Base-by-base conservation (phyloP, 2,329 filamentous ascomycete genomes). In the Fusarium sp. region DNA sequence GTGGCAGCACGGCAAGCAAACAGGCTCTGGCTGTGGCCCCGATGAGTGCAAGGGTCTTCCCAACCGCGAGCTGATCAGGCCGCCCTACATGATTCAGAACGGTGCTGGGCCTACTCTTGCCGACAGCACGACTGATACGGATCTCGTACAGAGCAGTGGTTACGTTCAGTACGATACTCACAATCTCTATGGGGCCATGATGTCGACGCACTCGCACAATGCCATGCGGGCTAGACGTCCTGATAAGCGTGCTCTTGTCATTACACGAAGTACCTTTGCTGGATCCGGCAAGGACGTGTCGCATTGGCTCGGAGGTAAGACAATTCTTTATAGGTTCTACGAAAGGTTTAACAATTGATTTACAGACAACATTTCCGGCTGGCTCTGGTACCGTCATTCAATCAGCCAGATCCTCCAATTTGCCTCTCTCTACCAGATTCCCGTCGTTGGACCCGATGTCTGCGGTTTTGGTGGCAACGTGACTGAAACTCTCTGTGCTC, bases 171-270 rank as follows among this genome's bases (percentile, higher is more conserved):
- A 76, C 11, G 93, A 95, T 74, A 93, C 91, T 0, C 93, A 95
- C 80, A 95, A 95, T 75, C 81, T 95, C 1, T 94, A 93, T 79
- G 93, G 93, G 1, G 88, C 89, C 9, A 91, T 94, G 90, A 95
- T 95, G 93, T 92, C 91, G 2, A 85, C 20, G 84, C 89, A 6
- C 10, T 93, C 92, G 0, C 87, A 89, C 61, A 81, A 87, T 14
- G 91, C 93, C 2, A 93, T 95, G 92, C 80, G 90, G 8, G 81
- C 84, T 14, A 89, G 93, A 10, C 88, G 92, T 0, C 92, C 93
- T 0, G 80, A 81, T 1, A 82, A 90, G 6, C 89, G 93, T 0
- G 92, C 93, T 2, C 80, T 95, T 67, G 85, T 95, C 56, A 93
- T 96, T 73, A 94, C 93, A 0, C 90, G 93, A 27, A 92, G 90